phyloP scores from a whole-genome alignment of 2,329 filamentous ascomycete genomes.

The Rhinocladiella similis region DNA sequence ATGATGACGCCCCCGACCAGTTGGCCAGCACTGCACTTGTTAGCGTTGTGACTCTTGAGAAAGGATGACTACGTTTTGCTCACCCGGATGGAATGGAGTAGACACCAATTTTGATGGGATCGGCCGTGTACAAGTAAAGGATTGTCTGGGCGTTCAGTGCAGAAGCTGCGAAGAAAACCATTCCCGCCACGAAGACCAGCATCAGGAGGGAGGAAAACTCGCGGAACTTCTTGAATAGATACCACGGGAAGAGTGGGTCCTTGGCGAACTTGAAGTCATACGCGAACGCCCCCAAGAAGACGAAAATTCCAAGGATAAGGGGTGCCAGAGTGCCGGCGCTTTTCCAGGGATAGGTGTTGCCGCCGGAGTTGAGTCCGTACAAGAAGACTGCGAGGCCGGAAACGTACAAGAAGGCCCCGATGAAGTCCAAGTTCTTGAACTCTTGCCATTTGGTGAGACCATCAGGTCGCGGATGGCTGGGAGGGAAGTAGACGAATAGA shows the following conservation, averaged over 20 bases:
- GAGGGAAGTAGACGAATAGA: constrained; percentile 53
- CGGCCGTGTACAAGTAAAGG: constrained; percentile 17
- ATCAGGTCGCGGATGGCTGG: constrained; percentile 44
- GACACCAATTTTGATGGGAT: constrained; percentile 23
- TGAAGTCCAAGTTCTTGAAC: constrained; percentile 49
- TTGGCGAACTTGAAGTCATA: constrained; percentile 42
- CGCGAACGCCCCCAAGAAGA: constrained; percentile 39
- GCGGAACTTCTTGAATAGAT: constrained; percentile 30
- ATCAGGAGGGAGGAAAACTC: constrained; percentile 21
- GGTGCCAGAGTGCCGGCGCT: constrained; percentile 42
- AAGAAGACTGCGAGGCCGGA: constrained; percentile 54
- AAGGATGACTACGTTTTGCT: neutral
- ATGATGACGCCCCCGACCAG: constrained; percentile 22
- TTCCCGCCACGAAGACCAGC: constrained; percentile 22
- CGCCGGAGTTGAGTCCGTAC: constrained; percentile 39
- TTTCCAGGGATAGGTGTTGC: constrained; percentile 38
- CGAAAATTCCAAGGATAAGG: constrained; percentile 42
- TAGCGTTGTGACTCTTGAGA: neutral
- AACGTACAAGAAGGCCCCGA: constrained; percentile 54
- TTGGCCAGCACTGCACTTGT: constrained; percentile 14
- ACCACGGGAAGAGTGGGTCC: constrained; percentile 47
- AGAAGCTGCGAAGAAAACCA: constrained; percentile 24
- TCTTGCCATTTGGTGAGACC: constrained; percentile 44
- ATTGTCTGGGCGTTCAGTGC: constrained; percentile 21
- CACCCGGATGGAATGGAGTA: constrained; percentile 24